Conservation (phyloP, 371 early-diverging fungal genomes). For the Apophysomyces sp. region DNA sequence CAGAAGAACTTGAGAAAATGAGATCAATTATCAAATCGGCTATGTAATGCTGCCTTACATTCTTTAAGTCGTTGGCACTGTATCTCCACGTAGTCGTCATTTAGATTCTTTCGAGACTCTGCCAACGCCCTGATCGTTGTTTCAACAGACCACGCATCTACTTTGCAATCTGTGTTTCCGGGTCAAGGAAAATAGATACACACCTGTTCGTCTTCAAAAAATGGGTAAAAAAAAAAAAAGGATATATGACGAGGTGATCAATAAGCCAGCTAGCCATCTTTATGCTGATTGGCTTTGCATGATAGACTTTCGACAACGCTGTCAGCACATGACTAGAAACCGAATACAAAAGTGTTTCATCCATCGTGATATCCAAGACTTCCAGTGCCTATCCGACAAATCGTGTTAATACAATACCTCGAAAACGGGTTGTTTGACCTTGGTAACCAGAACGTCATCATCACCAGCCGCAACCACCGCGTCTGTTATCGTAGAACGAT, state of each 20-base stretch:
- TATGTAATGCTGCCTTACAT: constrained; percentile 10
- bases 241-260: constrained; percentile 15
- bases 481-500: constrained; percentile 18
- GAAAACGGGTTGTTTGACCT: constrained; percentile 1
- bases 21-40: not conserved
- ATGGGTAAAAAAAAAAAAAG: constrained; percentile 11
- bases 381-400: constrained; percentile 15
- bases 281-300: not conserved
- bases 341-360: constrained; percentile 1
- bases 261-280: constrained; percentile 24
- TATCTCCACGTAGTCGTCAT: constrained; percentile 17
- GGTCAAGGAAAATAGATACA: not conserved
- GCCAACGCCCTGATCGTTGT: constrained; percentile 13
- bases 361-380: constrained; percentile 19
- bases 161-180: not conserved
- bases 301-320: constrained; percentile 8
- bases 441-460: constrained; percentile 25
- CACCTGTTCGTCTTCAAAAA: not conserved
- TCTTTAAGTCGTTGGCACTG: constrained; percentile 23
- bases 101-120: constrained; percentile 11
- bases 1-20: not conserved
- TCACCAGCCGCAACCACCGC: constrained; percentile 5
- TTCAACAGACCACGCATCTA: constrained; percentile 17
- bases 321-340: constrained; percentile 8
- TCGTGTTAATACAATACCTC: too few species aligned